These are phyloP conservation scores for Fistulina hepatica DNA, from an alignment of 1,284 basidiomycete genomes.

Conservation along the genomic window DNA sequence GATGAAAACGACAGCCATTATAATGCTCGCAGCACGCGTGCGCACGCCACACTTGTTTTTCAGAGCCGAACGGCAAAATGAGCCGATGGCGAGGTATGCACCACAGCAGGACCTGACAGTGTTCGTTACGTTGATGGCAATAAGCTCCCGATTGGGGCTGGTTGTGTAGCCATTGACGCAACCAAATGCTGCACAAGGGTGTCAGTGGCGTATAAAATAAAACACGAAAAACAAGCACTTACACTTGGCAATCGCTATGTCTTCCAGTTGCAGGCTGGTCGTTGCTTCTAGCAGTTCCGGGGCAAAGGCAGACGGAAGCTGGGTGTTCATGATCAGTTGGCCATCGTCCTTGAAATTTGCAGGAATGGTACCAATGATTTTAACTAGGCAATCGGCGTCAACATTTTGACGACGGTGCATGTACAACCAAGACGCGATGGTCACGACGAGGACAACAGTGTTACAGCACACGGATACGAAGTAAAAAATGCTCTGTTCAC, in stretches of 20 bases:
- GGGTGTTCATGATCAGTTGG: slow-evolving; percentile 51
- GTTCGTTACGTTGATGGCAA: slow-evolving; percentile 96
- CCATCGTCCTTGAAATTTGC: slow-evolving; percentile 71
- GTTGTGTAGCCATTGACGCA: slow-evolving; percentile 96
- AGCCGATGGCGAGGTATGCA: slow-evolving; percentile 95
- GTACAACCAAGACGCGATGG: slow-evolving; percentile 78
- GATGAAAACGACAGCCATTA: slow-evolving; percentile 83
- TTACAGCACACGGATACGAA: slow-evolving; percentile 80
- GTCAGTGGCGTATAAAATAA: slow-evolving; percentile 1
- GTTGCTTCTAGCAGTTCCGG: slow-evolving; percentile 83
- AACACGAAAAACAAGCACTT: slow-evolving; percentile 20
- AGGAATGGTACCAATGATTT: slow-evolving; percentile 77
- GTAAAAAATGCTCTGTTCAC: no score
- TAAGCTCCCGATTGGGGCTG: slow-evolving; percentile 93
- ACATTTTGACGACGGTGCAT: slow-evolving; percentile 44
- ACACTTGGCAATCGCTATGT: slow-evolving; percentile 86
- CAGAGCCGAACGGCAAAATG: slow-evolving; percentile 93
- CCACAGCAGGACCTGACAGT: slow-evolving; percentile 72
- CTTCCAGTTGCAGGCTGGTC: slow-evolving; percentile 90
- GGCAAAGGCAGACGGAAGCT: slow-evolving; percentile 62
- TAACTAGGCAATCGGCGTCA: slow-evolving; percentile 57
- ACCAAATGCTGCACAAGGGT: slow-evolving; percentile 65
- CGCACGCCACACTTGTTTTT: slow-evolving; percentile 95
- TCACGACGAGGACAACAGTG: slow-evolving; percentile 77
- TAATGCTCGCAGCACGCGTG: slow-evolving; percentile 84